Evolutionary conservation across 768 basidiomycete species (phyloP), one percentile per base, ranked within the genome.

Genomic region (Tylopilus balloui): DNA sequence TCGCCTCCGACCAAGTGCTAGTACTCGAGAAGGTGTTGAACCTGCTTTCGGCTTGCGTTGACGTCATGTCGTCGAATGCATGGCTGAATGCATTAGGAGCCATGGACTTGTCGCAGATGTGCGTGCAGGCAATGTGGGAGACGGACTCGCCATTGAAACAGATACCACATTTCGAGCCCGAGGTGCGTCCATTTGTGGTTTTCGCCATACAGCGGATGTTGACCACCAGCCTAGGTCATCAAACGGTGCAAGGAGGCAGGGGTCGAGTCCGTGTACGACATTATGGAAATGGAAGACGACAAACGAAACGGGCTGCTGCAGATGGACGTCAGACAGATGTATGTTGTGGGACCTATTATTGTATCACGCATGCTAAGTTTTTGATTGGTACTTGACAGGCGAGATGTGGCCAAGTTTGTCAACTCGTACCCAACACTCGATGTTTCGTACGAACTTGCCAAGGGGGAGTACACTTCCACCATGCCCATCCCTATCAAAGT

Each of bases 41-140:
- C 61, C 69, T 95, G 15, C 76, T 96, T 14, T 92, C 92, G 10
- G 95, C 95, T 1, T 95, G 92, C 60, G 93, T 98, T 27, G 94
- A 97, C 62, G 95, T 98, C 49, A 93, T 98, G 92, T 93, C 91
- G 3, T 93, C 91, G 29, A 97, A 96, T 61, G 92, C 89, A 2
- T 95, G 88, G 88, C 69, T 98, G 59, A 94, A 84, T 61, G 96
- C 95, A 0, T 71, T 97, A 20, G 89, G 92, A 27, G 94, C 94
- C 0, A 98, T 98, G 96, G 95, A 99, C 68, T 70, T 98, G 40
- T 90, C 90, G 9, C 96, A 98, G 68, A 98, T 98, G 95, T 94
- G 92, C 68, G 91, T 97, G 5, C 96, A 98, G 67, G 92, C 88
- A 0, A 84, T 95, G 69, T 98, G 96, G 96, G 95, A 99, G 64